Conservation (phyloP, 768 basidiomycete genomes). For the Leccinum uliginosum region DNA sequence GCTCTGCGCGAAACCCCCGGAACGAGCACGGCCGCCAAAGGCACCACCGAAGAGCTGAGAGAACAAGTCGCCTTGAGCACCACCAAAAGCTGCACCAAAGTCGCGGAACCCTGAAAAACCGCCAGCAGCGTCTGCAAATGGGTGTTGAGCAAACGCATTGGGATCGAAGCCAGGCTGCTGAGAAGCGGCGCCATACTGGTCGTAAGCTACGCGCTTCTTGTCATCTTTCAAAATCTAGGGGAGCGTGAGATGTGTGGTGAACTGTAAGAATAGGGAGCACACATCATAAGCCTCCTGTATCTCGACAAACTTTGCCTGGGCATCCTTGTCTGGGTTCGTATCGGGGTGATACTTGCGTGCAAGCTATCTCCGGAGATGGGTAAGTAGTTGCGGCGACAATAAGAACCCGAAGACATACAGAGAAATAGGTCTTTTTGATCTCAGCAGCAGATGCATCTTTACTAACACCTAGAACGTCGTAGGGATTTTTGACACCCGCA, state of each 20-base stretch:
- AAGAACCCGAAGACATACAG: conserved; percentile 48
- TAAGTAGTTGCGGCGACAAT: conserved; percentile 11
- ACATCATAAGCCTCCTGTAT: conserved; percentile 98
- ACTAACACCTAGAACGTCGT: conserved; percentile 83
- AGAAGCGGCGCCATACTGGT: conserved; percentile 89
- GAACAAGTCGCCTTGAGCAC: conserved; percentile 65
- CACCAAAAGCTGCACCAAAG: conserved; percentile 59
- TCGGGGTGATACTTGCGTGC: conserved; percentile 99
- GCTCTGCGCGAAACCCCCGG: conserved; percentile 40
- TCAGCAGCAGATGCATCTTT: conserved; percentile 80
- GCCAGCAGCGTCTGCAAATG: conserved; percentile 45
- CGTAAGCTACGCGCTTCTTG: conserved; percentile 85
- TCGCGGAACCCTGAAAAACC: conserved; percentile 74
- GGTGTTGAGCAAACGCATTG: conserved; percentile 63
- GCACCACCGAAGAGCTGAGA: conserved; percentile 76
- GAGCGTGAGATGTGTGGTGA: conserved; percentile 16
- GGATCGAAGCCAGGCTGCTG: conserved; percentile 95
- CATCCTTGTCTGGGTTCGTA: conserved; percentile 87
- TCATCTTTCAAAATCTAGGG: conserved; percentile 87
- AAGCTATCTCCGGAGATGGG: conserved; percentile 51
- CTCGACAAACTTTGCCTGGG: conserved; percentile 91
- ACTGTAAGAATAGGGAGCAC: conserved; percentile 27
- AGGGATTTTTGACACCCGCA: conserved; percentile 75
- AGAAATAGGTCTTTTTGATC: conserved; percentile 97
- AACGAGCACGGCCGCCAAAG: conserved; percentile 46